Evolutionary conservation across 2,329 filamentous ascomycete species (phyloP).

Genomic region (Botrytis aclada): DNA sequence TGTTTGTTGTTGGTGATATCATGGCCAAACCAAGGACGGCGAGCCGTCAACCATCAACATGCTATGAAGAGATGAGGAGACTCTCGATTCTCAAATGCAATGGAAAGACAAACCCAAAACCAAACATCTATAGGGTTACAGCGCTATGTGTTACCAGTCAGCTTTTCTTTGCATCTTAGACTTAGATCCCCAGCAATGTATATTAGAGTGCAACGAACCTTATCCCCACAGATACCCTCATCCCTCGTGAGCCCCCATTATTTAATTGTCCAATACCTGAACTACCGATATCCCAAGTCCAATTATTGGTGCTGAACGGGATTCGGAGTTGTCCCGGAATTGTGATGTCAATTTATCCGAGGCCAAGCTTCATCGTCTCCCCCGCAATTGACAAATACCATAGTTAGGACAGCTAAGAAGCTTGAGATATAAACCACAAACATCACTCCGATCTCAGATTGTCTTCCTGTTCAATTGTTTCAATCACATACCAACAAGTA

Average conservation of each 20-base stretch:
- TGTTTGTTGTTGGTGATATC: not conserved
- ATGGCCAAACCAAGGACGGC: not conserved
- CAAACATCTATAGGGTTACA: not conserved
- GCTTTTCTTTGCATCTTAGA: not conserved
- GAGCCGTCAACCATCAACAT: not conserved
- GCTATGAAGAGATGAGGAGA: not conserved
- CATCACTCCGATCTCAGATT: not conserved
- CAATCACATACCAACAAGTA: not conserved
- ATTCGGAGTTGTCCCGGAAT: constrained; percentile 17
- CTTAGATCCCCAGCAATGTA: not conserved
- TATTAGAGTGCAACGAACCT: not conserved
- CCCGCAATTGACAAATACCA: constrained; percentile 14
- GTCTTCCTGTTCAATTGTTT: not conserved
- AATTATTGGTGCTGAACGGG: not conserved
- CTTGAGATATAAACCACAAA: not conserved
- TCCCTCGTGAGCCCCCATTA: not conserved
- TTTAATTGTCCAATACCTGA: not conserved
- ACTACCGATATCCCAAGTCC: not conserved
- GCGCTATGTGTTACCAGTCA: not conserved
- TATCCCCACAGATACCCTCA: not conserved
- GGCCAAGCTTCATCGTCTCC: not conserved
- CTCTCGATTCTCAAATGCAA: not conserved
- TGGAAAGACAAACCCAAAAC: not conserved
- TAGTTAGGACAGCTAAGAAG: not conserved
- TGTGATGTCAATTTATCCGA: not conserved